phyloP scores from a whole-genome alignment of 2,329 filamentous ascomycete genomes.

The Pseudocercospora fijiensis region DNA sequence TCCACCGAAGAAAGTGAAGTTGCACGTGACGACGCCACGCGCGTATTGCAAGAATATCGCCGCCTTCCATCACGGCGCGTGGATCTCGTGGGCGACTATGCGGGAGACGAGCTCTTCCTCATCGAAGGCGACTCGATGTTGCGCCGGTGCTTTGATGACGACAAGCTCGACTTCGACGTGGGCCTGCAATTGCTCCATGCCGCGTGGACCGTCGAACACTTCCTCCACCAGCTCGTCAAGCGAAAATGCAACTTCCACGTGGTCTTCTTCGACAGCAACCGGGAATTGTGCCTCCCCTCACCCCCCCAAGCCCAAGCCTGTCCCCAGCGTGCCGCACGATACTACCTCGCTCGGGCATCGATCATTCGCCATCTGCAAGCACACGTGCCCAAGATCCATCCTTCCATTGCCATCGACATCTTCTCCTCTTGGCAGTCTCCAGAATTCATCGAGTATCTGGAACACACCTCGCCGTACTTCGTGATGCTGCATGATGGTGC shows the following conservation, averaged over 20 bases:
- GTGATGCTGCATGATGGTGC: slow-evolving; percentile 67
- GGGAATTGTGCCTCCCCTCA: slow-evolving; percentile 58
- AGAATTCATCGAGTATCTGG: slow-evolving; percentile 58
- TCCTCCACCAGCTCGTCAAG: slow-evolving; percentile 57
- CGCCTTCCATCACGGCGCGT: slow-evolving; percentile 49
- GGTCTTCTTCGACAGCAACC: slow-evolving; percentile 63
- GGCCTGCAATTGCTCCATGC: slow-evolving; percentile 73
- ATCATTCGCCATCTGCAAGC: slow-evolving; percentile 63
- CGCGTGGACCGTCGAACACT: slow-evolving; percentile 65
- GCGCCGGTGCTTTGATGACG: slow-evolving; percentile 61
- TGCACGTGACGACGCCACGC: neutral
- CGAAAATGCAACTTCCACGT: slow-evolving; percentile 71
- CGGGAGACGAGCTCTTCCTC: slow-evolving; percentile 69
- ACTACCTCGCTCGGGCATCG: slow-evolving; percentile 60
- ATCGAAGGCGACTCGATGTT: slow-evolving; percentile 74
- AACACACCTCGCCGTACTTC: slow-evolving; percentile 60
- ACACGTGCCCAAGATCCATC: slow-evolving; percentile 43
- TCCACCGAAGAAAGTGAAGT: neutral
- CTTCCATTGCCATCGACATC: slow-evolving; percentile 47
- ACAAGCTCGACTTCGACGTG: slow-evolving; percentile 63
- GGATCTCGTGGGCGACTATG: slow-evolving; percentile 73
- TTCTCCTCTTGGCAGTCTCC: slow-evolving; percentile 51
- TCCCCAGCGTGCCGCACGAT: slow-evolving; percentile 49
- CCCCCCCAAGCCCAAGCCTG: slow-evolving; percentile 38
- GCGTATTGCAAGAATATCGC: slow-evolving; percentile 39